phyloP scores from a whole-genome alignment of 2,329 filamentous ascomycete species.

The Diplodia seriata region DNA sequence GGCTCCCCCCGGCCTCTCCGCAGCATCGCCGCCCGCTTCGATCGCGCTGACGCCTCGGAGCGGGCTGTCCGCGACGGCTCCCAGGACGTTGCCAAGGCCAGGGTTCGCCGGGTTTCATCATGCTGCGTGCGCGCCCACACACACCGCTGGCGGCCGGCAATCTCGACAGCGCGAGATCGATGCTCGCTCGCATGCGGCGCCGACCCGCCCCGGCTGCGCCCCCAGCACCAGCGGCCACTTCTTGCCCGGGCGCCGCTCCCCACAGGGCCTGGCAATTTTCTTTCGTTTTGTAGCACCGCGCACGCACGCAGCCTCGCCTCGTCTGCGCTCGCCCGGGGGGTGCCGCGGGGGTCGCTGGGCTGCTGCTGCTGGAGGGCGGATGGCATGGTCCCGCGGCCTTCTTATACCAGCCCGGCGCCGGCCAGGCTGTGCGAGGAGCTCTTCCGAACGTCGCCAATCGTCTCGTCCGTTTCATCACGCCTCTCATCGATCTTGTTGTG shows the following conservation, averaged over 20 bases:
- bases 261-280: constrained; percentile 24
- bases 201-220: constrained; percentile 17
- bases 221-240: constrained; percentile 5
- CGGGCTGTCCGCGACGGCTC: constrained; percentile 14
- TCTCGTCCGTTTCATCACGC: constrained; percentile 28
- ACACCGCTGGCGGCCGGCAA: constrained; percentile 21
- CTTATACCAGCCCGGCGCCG: constrained; percentile 29
- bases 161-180: constrained; percentile 13
- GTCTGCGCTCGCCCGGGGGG: constrained; percentile 20
- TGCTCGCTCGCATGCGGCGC: constrained; percentile 15
- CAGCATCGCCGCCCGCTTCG: constrained; percentile 15
- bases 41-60: constrained; percentile 14
- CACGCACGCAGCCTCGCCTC: constrained; percentile 24
- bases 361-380: background rate
- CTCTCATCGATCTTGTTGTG: constrained; percentile 21
- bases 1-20: constrained; percentile 24
- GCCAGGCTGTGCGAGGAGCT: constrained; percentile 22
- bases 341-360: background rate
- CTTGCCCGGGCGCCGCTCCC: constrained; percentile 1
- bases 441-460: constrained; percentile 18
- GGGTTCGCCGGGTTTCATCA: constrained; percentile 27
- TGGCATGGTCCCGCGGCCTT: constrained; percentile 21
- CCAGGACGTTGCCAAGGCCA: constrained; percentile 24
- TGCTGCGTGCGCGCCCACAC: constrained; percentile 19
- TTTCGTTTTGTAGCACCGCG: constrained; percentile 29